These are phyloP conservation scores for Rhodotorula sp. DNA, from an alignment of 1,284 basidiomycete species.

Conservation along the genomic window DNA sequence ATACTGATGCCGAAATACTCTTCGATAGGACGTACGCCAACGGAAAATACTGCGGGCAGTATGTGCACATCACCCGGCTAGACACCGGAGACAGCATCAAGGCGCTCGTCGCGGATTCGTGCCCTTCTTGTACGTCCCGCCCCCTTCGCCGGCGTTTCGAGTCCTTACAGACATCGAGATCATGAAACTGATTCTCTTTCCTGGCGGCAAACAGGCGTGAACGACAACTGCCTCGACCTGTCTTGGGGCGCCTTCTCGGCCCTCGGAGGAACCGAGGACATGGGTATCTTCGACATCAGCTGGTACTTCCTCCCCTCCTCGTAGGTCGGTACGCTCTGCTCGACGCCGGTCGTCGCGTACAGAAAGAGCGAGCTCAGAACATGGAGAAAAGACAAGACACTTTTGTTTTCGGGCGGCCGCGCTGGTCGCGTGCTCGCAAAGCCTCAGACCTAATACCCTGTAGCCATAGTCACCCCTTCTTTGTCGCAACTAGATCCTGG, in stretches of 20 bases:
- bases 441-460: background rate
- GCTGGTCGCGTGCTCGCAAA: background rate
- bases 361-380: no score
- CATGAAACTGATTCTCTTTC: background rate
- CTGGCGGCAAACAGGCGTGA: background rate
- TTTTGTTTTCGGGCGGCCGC: no score
- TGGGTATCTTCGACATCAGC: conserved; percentile 16
- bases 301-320: conserved; percentile 17
- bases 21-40: conserved; percentile 4
- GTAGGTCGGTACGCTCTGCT: background rate
- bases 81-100: conserved; percentile 1
- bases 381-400: no score
- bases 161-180: no score
- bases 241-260: conserved; percentile 15
- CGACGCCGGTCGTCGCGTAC: background rate
- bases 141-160: background rate
- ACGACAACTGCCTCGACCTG: conserved; percentile 16
- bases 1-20: background rate
- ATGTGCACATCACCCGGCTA: conserved; percentile 1
- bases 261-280: conserved; percentile 12
- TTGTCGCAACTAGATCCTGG: background rate
- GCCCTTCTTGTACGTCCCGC: background rate
- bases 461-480: background rate
- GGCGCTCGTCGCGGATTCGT: conserved; percentile 12
- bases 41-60: conserved; percentile 10